Percentiles rank a stretch among this genome's conserved stretches.
Evolutionary conservation across 2,329 filamentous ascomycete species (phyloP).

Genomic region (Tolypocladium cylindrosporum): DNA sequence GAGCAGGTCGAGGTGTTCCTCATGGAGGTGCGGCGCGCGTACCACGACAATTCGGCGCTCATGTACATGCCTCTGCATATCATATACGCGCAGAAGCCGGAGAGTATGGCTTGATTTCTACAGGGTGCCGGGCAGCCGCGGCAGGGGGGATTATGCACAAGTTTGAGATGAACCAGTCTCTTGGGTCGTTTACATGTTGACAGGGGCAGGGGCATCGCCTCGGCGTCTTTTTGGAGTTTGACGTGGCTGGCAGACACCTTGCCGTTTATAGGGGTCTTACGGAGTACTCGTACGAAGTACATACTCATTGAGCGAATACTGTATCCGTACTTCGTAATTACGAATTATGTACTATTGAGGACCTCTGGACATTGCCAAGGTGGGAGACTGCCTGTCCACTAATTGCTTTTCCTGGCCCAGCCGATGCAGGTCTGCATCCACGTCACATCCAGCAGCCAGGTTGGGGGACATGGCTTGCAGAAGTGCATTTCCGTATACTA

Average conservation of each 20-base stretch:
- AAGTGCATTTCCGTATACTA: not conserved
- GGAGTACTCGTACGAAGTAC: no score
- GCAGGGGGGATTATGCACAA: not conserved
- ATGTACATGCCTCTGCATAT: conserved; percentile 47
- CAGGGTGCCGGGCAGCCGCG: not conserved
- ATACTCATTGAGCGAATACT: not conserved
- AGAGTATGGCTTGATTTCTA: not conserved
- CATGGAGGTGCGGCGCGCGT: conserved; percentile 36
- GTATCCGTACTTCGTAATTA: not conserved
- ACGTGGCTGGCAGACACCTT: not conserved
- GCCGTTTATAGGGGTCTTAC: no score
- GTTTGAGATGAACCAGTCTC: not conserved
- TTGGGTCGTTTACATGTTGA: not conserved
- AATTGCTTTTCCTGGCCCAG: not conserved
- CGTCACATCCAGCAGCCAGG: not conserved
- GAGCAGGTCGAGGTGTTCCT: conserved; percentile 39
- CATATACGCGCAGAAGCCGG: conserved; percentile 43
- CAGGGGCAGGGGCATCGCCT: not conserved
- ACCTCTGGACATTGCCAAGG: not conserved
- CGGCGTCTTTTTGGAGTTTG: not conserved
- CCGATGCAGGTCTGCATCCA: not conserved
- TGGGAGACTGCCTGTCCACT: not conserved
- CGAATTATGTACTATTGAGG: not conserved
- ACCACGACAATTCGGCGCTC: conserved; percentile 31
- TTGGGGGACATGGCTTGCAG: not conserved